Conservation (phyloP, 371 early-diverging fungal genomes). For the Aphelidium insulamus region DNA sequence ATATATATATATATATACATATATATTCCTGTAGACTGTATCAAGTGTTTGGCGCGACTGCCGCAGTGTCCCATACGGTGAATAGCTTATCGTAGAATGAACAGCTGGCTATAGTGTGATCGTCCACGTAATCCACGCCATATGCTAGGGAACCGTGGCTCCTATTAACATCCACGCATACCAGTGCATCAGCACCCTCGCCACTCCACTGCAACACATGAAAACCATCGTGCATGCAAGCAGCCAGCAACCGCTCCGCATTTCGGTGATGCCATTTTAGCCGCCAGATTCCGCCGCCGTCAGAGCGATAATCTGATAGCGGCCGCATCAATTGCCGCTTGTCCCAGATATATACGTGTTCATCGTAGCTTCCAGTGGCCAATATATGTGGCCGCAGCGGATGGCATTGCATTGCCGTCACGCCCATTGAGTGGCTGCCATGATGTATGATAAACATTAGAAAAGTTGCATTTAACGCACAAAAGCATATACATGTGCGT, state of each 20-base stretch:
- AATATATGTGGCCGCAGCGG: conserved; percentile 42
- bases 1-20: too few relatives aligned
- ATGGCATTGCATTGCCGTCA: conserved; percentile 63
- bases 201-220: conserved; percentile 18
- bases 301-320: conserved; percentile 37
- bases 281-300: conserved; percentile 83
- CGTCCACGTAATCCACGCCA: conserved; percentile 71
- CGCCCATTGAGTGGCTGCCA: conserved; percentile 45
- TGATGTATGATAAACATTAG: conserved; percentile 7
- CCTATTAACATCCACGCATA: not conserved
- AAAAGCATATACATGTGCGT: too few relatives aligned
- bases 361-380: conserved; percentile 76
- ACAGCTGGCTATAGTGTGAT: conserved; percentile 38
- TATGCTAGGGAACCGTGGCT: conserved; percentile 61
- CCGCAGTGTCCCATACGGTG: conserved; percentile 64
- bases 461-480: too few relatives aligned
- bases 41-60: too few relatives aligned
- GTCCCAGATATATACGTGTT: conserved; percentile 68
- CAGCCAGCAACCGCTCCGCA: conserved; percentile 37
- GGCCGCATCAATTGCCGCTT: conserved; percentile 44
- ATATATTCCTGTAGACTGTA: too few relatives aligned
- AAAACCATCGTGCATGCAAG: conserved; percentile 71
- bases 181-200: conserved; percentile 1
- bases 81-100: conserved; percentile 82
- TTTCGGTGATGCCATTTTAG: conserved; percentile 73